Base-by-base conservation (phyloP, 2,329 filamentous ascomycete genomes). In the Alternaria sp. region DNA sequence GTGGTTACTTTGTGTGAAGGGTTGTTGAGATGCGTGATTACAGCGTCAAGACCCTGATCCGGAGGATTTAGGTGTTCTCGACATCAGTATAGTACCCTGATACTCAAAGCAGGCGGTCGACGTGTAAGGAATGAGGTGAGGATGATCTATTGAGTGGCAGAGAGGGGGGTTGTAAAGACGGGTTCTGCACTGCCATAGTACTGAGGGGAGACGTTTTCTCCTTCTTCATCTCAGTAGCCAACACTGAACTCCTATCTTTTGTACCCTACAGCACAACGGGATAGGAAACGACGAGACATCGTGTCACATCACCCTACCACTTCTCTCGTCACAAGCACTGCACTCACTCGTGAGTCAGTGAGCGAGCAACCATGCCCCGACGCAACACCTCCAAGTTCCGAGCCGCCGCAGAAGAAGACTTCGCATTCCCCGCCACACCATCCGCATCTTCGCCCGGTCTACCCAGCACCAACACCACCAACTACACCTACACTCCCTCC, bases 141-240 rank as follows among this genome's bases (percentile, higher is more conserved):
- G 3, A 41, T 41, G 37, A 18, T 41, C 2, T 18, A 41, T 41
- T 41, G 33, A n/a, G 33, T 4, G 33, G 30, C 3, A 37, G 30
- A 37, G 33, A 37, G 37, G 0, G 37, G 37, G 4, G 4, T 41
- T 41, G 8, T 41, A 41, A 41, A 41, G 37, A 18, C 33, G 33
- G 1, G 0, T 0, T 5, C 37, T 18, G 8, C 37, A 0, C 37
- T 41, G 37, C 3, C 0, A 0, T 41, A 0, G 37, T 0, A 41
- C 5, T 41, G 37, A 0, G 15, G 0, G 15, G 37, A 41, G 1
- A 41, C 37, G 37, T 3, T 41, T 41, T 15, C 37, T 41, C 37
- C 4, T 41, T 41, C 15, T 3, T 41, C 37, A 41, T 18, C 37
- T 37, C 30, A 33, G 30, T 33, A 0, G 0, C 12, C 30, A 33